Evolutionary conservation across 495 filamentous ascomycete species (phyloP).

Genomic region (Ramalina intermedia): DNA sequence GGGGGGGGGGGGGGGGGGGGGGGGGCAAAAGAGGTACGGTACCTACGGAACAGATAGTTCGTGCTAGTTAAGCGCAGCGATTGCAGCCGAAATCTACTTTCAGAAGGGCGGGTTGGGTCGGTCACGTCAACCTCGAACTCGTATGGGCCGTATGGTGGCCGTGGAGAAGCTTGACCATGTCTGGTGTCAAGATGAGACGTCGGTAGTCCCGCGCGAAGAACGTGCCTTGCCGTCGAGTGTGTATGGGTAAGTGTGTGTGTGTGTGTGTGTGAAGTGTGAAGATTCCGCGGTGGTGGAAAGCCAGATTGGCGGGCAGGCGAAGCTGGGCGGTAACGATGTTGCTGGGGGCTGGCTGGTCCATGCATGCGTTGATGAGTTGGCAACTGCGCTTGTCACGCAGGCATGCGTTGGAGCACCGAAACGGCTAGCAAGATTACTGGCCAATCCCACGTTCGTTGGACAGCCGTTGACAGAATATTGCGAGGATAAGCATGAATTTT

Average conservation of each 20-base stretch:
- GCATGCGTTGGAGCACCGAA: constrained; percentile 32
- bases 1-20: too few species aligned
- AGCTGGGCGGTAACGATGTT: constrained; percentile 21
- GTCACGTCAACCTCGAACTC: background rate
- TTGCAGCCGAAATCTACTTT: background rate
- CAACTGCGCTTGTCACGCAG: constrained; percentile 56
- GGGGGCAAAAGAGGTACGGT: background rate
- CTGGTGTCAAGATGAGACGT: background rate
- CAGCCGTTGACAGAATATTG: constrained; percentile 1
- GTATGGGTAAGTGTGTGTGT: background rate
- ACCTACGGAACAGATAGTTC: background rate
- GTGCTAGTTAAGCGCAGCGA: constrained; percentile 6
- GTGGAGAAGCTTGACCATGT: background rate
- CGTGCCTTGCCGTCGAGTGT: constrained; percentile 1
- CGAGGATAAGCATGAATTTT: background rate
- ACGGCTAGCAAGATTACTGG: constrained; percentile 14
- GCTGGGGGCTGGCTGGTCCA: constrained; percentile 20
- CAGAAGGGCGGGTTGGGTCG: background rate
- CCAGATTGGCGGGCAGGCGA: constrained; percentile 12
- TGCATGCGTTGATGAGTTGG: constrained; percentile 80
- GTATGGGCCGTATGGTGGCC: background rate
- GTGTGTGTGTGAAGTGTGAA: background rate
- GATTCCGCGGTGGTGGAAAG: constrained; percentile 4
- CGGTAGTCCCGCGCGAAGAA: background rate
- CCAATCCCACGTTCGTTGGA: constrained; percentile 7